phyloP scores from a whole-genome alignment of 208 protist species.

The Kentomonas sorsogonicus region DNA sequence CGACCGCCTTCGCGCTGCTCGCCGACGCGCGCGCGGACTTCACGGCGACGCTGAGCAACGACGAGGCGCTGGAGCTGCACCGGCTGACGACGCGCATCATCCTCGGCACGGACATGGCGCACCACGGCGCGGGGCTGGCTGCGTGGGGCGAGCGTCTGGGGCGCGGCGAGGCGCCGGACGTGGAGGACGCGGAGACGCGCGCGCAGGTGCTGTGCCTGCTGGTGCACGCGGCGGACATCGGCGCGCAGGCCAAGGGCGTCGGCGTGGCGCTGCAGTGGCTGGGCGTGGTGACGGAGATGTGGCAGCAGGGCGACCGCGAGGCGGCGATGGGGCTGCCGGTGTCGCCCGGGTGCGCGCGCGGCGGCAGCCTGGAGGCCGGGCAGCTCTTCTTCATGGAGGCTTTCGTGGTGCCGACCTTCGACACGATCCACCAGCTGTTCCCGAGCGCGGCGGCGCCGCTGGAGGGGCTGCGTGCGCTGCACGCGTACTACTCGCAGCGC shows the following conservation, averaged over 20 bases:
- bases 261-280: constrained; percentile 62
- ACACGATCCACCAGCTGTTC: constrained; percentile 62
- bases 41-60: constrained; percentile 33
- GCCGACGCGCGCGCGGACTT: constrained; percentile 45
- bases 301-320: constrained; percentile 71
- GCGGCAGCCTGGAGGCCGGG: constrained; percentile 21
- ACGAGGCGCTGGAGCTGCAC: constrained; percentile 64
- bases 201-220: constrained; percentile 51
- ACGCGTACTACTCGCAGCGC: constrained; percentile 49
- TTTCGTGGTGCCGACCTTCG: constrained; percentile 68
- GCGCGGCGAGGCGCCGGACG: constrained; percentile 24
- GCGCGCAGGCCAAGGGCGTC: constrained; percentile 47
- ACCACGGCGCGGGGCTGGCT: constrained; percentile 31
- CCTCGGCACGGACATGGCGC: constrained; percentile 56
- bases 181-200: constrained; percentile 31
- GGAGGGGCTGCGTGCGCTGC: constrained; percentile 36
- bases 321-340: constrained; percentile 31
- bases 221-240: constrained; percentile 78
- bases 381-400: constrained; percentile 72
- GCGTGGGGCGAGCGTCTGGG: constrained; percentile 17
- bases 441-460: constrained; percentile 39
- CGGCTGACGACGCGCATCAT: constrained; percentile 44
- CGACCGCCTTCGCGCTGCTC: constrained; percentile 59
- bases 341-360: constrained; percentile 32
- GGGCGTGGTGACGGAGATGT: constrained; percentile 73